Conservation (phyloP, 2,329 filamentous ascomycete species). For the Thielaviopsis musarum region DNA sequence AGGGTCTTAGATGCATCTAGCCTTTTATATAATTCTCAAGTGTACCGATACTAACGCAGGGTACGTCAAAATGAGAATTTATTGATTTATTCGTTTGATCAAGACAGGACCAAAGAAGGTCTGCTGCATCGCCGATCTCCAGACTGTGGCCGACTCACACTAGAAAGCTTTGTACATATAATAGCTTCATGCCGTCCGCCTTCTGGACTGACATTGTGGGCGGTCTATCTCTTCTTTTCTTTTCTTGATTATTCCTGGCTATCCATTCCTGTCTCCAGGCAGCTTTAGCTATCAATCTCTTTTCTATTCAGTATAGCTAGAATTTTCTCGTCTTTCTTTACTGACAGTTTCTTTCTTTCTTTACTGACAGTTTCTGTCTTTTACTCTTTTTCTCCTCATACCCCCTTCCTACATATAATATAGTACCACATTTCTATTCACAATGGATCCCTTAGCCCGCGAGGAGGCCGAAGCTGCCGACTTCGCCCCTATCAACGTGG, state of each 20-base stretch:
- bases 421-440: background rate
- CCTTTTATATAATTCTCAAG: no score
- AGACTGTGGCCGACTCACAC: background rate
- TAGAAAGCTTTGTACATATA: background rate
- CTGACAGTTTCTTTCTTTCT: background rate
- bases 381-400: background rate
- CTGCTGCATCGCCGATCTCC: background rate
- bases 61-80: background rate
- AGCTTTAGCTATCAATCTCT: background rate
- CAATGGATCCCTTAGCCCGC: background rate
- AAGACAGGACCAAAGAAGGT: background rate
- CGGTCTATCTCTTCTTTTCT: background rate
- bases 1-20: background rate
- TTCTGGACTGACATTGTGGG: background rate
- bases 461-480: background rate
- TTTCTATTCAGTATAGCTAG: background rate
- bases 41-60: background rate
- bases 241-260: background rate
- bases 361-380: background rate
- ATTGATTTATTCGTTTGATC: background rate
- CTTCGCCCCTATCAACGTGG: constrained; percentile 6
- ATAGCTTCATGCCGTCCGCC: background rate
- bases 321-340: background rate
- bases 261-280: background rate
- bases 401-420: background rate